A percentile compares a stretch with the other conserved stretches of the same genome.
phyloP scores from a whole-genome alignment of 1,139 yeast genomes.

The Pichia kudriavzevii region DNA sequence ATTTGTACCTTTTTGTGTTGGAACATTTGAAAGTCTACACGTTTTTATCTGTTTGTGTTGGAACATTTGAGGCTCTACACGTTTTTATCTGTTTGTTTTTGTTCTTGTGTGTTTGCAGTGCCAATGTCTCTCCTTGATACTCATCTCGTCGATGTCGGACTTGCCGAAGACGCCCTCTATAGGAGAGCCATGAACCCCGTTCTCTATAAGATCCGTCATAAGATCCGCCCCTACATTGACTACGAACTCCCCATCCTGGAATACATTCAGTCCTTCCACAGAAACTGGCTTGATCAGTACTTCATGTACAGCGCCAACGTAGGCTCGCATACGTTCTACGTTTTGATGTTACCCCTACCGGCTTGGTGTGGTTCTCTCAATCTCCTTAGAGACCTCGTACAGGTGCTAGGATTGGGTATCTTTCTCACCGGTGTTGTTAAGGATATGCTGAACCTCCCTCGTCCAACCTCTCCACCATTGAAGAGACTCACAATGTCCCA shows the following conservation, averaged over 20 bases:
- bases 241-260: constrained; percentile 59
- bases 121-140: constrained; percentile 7
- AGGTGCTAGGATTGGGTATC: constrained; percentile 79
- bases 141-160: constrained; percentile 39
- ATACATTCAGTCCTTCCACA: constrained; percentile 49
- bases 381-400: constrained; percentile 62
- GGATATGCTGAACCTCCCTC: constrained; percentile 81
- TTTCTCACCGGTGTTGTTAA: constrained; percentile 70
- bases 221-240: constrained; percentile 54
- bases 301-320: constrained; percentile 86
- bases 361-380: constrained; percentile 71
- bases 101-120: too few species aligned
- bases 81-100: too few species aligned
- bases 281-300: constrained; percentile 55
- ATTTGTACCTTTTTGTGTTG: too few species aligned
- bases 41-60: too few species aligned
- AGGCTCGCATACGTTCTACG: constrained; percentile 92
- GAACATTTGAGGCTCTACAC: too few species aligned
- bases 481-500: constrained; percentile 84
- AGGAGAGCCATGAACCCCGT: constrained; percentile 47
- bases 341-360: constrained; percentile 77
- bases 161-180: constrained; percentile 60
- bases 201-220: constrained; percentile 53
- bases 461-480: constrained; percentile 89
- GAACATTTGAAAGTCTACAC: too few species aligned